Percentiles rank a stretch among this genome's conserved stretches.
Conservation (phyloP, 2,329 filamentous ascomycete genomes). For the Xylaria sp. region DNA sequence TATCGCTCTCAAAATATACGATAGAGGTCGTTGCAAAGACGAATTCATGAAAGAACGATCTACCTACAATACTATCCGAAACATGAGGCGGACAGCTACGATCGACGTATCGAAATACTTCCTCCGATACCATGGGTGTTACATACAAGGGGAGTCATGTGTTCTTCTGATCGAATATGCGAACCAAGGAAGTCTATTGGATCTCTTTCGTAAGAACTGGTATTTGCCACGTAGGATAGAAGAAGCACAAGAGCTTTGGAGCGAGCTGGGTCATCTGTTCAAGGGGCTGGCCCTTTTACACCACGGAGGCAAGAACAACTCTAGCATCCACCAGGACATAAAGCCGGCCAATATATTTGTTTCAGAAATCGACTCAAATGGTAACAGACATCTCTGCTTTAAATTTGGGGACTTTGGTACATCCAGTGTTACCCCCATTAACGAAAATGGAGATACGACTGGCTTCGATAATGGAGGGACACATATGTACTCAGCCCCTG, state of each 20-base stretch:
- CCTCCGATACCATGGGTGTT: slow-evolving; percentile 10
- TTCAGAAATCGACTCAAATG: background rate
- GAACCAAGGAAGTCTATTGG: slow-evolving; percentile 9
- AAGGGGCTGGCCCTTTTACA: slow-evolving; percentile 2
- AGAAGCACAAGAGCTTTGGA: slow-evolving; percentile 14
- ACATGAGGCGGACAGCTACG: background rate
- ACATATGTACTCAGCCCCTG: slow-evolving; percentile 16
- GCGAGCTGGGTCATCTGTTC: background rate
- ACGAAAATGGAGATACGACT: background rate
- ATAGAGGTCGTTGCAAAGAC: background rate
- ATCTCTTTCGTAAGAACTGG: slow-evolving; percentile 6
- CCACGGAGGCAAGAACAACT: background rate
- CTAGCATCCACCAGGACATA: slow-evolving; percentile 11
- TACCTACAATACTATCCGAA: slow-evolving; percentile 7
- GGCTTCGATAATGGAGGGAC: slow-evolving; percentile 7
- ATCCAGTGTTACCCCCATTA: background rate
- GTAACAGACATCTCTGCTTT: background rate
- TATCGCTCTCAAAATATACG: slow-evolving; percentile 14
- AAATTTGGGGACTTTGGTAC: slow-evolving; percentile 17
- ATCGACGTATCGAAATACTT: background rate
- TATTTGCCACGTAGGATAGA: slow-evolving; percentile 3
- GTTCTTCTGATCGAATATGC: slow-evolving; percentile 21
- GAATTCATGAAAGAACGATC: slow-evolving; percentile 11
- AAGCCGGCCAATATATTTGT: slow-evolving; percentile 24
- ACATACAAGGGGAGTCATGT: slow-evolving; percentile 15